Conservation (phyloP, 208 protist genomes). For the Entamoeba histolytica region DNA sequence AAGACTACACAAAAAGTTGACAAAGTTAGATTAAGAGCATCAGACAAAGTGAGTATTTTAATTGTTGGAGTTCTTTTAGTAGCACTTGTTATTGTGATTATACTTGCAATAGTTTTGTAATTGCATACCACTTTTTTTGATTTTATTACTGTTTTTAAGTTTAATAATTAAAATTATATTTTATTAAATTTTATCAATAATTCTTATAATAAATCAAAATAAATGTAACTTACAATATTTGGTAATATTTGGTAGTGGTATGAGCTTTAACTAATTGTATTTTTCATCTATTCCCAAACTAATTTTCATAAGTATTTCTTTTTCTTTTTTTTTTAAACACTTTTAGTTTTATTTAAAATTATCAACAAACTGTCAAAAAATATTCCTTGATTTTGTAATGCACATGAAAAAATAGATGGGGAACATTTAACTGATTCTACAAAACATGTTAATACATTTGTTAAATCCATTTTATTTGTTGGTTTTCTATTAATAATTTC, state of each 20-base stretch:
- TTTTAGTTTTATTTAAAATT: too few species aligned
- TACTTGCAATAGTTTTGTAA: neutral
- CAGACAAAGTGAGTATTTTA: neutral
- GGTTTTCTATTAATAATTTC: neutral
- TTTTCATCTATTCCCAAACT: too few species aligned
- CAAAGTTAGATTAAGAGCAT: neutral
- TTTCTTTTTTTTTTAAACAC: too few species aligned
- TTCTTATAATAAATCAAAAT: too few species aligned
- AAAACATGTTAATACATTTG: neutral
- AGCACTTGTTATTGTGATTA: neutral
- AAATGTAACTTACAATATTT: too few species aligned
- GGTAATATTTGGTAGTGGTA: too few species aligned
- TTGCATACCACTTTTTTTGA: neutral
- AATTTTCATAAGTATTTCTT: too few species aligned
- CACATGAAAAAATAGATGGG: neutral
- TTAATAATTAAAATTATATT: too few species aligned
- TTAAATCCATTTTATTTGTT: neutral
- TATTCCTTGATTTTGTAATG: neutral
- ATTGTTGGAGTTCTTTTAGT: neutral
- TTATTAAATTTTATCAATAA: too few species aligned
- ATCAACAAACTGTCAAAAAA: neutral
- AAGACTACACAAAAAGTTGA: neutral
- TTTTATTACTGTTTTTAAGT: too few species aligned
- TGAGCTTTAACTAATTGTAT: too few species aligned
- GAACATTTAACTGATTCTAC: neutral